Base-by-base conservation (phyloP, 331 rosid species). In the Cydonia oblonga region DNA sequence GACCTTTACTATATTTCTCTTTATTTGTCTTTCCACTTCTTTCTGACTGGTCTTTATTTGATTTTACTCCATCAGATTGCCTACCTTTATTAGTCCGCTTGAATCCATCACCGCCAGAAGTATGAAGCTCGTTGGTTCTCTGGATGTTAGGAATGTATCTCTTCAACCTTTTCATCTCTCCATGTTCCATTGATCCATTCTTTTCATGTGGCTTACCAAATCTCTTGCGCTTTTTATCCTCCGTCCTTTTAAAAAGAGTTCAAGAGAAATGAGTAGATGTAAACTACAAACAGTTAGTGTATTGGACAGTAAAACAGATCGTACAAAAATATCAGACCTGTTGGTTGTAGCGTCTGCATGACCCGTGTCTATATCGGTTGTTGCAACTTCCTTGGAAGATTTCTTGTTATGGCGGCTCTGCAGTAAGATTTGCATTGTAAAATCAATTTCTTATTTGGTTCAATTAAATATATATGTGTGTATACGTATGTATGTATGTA, bases 321-420 rank as follows among this genome's bases (percentile, higher is more conserved):
- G 66, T 25, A 68, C 69, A 66, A 63, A 30, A 69, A 72, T 44
- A 66, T 15, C 79, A 72, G 76, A 92, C 96, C 91, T 77, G 69
- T 81, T 64, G 56, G 84, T n/a, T 76, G 90, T 73, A 74, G 88
- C 77, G 79, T 78, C 86, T 44, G 76, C 85, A 53, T 76, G 73
- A 42, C 38, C 60, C 68, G 72, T 73, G 76, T 86, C 80, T 54
- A 70, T 26, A 59, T 70, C 79, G 4, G 76, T 54, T 10, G 70
- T 44, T 42, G 56, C 87, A 73, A 73, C 79, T 68, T 78, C 90
- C 74, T 68, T 76, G 26, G 78, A 23, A 74, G 78, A 81, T 66
- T 84, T 70, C 81, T 86, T 87, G 69, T 80, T 86, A 77, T 83
- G 97, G 74, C 96, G 97, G 80, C 84, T 91, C 98, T 91, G 91